Evolutionary conservation across 192 early-diverging fungal species (phyloP), one percentile per base, ranked within the genome.

Genomic region (Powellomyces hirtus): DNA sequence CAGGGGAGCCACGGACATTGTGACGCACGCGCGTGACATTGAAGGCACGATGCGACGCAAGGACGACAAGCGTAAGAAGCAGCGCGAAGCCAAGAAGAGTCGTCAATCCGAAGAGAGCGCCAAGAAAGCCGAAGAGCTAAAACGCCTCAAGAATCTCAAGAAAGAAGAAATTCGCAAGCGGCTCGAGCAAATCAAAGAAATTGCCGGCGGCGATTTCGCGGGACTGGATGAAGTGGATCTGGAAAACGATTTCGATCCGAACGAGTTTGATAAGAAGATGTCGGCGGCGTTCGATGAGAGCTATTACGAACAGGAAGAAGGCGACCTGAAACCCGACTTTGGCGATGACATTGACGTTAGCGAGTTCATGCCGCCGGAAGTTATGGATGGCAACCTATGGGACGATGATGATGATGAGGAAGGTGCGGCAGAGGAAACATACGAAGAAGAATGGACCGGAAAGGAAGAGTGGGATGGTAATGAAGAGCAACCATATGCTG

Each of bases 161-260:
- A 92, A 88, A 72, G 85, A 88, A 75, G 93, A 94, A 67, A 90
- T 97, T 55, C 77, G 85, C 35, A 82, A 89, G 36, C 88, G 89
- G 36, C 81, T 98, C 34, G 81, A 86, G 57, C 85, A 93, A 74
- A 96, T 98, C 64, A 86, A 91, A 73, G 84, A 90, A 53, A 92
- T 97, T 46, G 81, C 83, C 1, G 85, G 83, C 18, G 78, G 71
- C 33, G 73, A 78, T 46, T 77, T 62, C 1, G 81, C 87, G 60
- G 90, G 87, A 34, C 81, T 97, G 44, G 89, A 93, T 30, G 80
- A 89, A 18, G 68, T 94, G 27, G 91, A 94, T 78, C 73, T 97
- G 37, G 91, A 95, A 44, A 89, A 84, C n/a, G 95, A 98, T 22
- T 97, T 96, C 81, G 93, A 97, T 73, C 91, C 93, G 1, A 77